Evolutionary conservation across 164 flowering plant species (phyloP).

Genomic region (Aristolochia californica): DNA sequence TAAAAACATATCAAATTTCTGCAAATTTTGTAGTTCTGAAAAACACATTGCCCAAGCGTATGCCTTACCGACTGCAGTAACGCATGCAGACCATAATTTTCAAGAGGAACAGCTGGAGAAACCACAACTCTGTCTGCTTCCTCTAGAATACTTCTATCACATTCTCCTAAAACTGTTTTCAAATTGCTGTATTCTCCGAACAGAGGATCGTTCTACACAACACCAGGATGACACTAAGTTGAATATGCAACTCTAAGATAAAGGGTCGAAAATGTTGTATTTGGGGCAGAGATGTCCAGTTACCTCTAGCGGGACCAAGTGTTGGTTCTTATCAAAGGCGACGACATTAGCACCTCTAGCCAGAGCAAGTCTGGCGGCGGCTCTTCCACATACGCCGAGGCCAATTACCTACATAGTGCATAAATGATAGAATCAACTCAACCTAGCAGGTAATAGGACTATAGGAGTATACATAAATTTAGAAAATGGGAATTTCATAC

Average conservation of each 20-base stretch:
- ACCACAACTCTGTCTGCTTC: constrained; percentile 33
- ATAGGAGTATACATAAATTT: not conserved
- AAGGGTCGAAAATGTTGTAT: not conserved
- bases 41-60: not conserved
- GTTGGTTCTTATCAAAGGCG: constrained; percentile 32
- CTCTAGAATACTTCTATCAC: constrained; percentile 18
- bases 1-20: too few relatives aligned
- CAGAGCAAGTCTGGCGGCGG: constrained; percentile 37
- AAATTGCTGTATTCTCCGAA: constrained; percentile 15
- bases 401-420: constrained; percentile 24
- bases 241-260: not conserved
- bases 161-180: constrained; percentile 26
- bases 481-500: constrained; percentile 1
- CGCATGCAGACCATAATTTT: constrained; percentile 24
- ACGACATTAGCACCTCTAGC: constrained; percentile 37
- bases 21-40: too few relatives aligned
- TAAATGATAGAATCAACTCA: not conserved
- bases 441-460: not conserved
- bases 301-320: constrained; percentile 26
- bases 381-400: constrained; percentile 30
- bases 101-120: constrained; percentile 33
- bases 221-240: not conserved
- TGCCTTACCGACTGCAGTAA: constrained; percentile 28
- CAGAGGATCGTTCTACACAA: constrained; percentile 22
- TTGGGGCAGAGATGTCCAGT: not conserved